These are phyloP conservation scores for Podila epigama DNA, from an alignment of 192 early-diverging fungal species.

Conservation along the genomic window DNA sequence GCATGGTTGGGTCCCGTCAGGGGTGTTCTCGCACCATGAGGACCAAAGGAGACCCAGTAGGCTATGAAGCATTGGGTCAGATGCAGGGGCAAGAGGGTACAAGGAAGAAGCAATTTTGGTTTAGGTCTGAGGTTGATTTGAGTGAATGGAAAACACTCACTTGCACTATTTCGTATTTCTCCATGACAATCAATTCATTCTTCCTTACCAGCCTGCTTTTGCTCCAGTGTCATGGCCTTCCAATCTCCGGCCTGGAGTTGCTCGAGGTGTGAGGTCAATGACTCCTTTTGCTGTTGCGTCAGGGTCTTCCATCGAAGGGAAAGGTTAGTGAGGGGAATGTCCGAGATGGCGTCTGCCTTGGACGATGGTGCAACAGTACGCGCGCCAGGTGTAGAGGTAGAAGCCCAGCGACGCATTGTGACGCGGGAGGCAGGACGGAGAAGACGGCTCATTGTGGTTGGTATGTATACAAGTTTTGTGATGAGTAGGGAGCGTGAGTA, in stretches of 20 bases:
- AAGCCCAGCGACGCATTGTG: background rate
- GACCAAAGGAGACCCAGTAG: conserved; percentile 92
- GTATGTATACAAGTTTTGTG: background rate
- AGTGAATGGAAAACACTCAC: no score
- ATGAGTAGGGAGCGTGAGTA: background rate
- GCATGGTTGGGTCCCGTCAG: conserved; percentile 67
- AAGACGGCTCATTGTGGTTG: background rate
- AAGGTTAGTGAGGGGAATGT: conserved; percentile 52
- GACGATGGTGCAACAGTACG: background rate
- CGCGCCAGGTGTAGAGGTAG: background rate
- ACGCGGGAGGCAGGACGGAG: background rate
- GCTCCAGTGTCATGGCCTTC: conserved; percentile 85
- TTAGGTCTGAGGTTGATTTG: no score
- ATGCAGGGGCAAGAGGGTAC: no score
- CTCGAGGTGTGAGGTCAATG: conserved; percentile 74
- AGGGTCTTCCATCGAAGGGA: conserved; percentile 63
- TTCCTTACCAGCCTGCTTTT: conserved; percentile 86
- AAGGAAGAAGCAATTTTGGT: no score
- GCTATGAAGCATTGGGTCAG: conserved; percentile 53
- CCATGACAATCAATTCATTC: background rate
- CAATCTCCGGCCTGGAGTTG: conserved; percentile 93
- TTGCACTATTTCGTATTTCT: background rate
- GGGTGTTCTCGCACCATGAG: conserved; percentile 82
- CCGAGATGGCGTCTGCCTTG: conserved; percentile 31
- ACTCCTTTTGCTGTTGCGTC: conserved; percentile 75